Evolutionary conservation across 1,284 basidiomycete genomes (phyloP), one percentile per base, ranked within the genome.

Genomic region (Ustilago xerochloae): DNA sequence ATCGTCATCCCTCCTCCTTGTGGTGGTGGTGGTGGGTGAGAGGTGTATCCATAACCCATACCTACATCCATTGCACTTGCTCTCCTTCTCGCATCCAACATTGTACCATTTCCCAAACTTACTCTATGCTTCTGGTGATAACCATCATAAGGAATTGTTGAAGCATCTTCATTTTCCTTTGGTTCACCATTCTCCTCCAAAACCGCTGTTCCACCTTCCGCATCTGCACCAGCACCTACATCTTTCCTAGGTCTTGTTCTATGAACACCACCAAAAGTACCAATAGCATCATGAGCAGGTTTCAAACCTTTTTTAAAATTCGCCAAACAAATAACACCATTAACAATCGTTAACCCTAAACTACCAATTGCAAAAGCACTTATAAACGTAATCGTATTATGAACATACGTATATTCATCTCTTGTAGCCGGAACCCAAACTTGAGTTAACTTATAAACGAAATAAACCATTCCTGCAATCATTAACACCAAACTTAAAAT

Each of bases 321-420:
- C 47, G 64, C 43, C 53, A 79, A 41, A 49, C 79, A 81, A 22
- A 75, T 47, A 43, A 78, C 47, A 15, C 78, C 75, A 26, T 67
- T 75, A 52, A 69, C 22, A 41, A 72, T 30, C 28, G 79, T 80
- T 22, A 79, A 39, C 0, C 41, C 28, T 3, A 80, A 53, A 28
- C 59, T 61, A 20, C 75, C 45, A 38, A 72, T 77, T 18, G 76
- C 61, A 46, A 81, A 79, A 15, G 56, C 69, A 20, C 68, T 70
- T 43, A 81, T 73, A 43, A 80, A 80, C 10, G 80, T 80, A 28
- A 81, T 72, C 15, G 72, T 81, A 8, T 70, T 70, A 20, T 68
- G 67, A 12, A 80, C 78, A 30, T 73, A 75, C 4, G 52, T 61
- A 45, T 81, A 81, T 51, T 77, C 24, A 18, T 58, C 59, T 22